Percentiles rank a stretch among this genome's conserved stretches.
Evolutionary conservation across 1,139 yeast species (phyloP).

Genomic region (Wickerhamomyces sp.): DNA sequence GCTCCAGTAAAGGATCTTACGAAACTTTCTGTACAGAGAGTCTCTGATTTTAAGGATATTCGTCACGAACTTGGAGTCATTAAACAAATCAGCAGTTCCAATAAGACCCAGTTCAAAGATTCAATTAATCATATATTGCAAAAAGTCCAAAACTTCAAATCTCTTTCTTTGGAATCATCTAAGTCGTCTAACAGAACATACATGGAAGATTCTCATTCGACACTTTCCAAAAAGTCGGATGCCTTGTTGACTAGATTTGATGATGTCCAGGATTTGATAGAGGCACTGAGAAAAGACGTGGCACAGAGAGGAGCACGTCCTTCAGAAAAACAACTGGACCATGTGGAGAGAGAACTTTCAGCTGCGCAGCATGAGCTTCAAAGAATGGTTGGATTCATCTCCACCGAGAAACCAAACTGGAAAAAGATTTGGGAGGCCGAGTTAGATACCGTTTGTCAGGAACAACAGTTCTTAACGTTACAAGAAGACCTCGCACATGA

Average conservation of each 20-base stretch:
- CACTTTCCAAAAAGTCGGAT: slow-evolving; percentile 76
- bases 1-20: not conserved
- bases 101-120: slow-evolving; percentile 37
- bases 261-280: slow-evolving; percentile 88
- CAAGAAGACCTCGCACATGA: slow-evolving; percentile 85
- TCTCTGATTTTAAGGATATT: slow-evolving; percentile 33
- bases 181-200: slow-evolving; percentile 52
- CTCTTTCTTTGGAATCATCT: slow-evolving; percentile 27
- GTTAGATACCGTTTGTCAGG: slow-evolving; percentile 84
- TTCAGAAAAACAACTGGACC: slow-evolving; percentile 63
- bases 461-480: slow-evolving; percentile 84
- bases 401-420: slow-evolving; percentile 77
- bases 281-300: slow-evolving; percentile 84
- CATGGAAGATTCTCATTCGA: slow-evolving; percentile 72
- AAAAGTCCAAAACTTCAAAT: slow-evolving; percentile 46
- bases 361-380: slow-evolving; percentile 50
- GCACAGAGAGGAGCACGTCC: slow-evolving; percentile 90
- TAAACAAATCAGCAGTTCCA: slow-evolving; percentile 50
- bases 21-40: slow-evolving; percentile 5
- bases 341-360: slow-evolving; percentile 59
- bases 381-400: slow-evolving; percentile 56
- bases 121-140: slow-evolving; percentile 41
- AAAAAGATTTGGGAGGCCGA: slow-evolving; percentile 91
- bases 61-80: slow-evolving; percentile 58
- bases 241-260: slow-evolving; percentile 73